Evolutionary conservation across 2,329 filamentous ascomycete genomes (phyloP).

Genomic region (Alternaria novae-zelandiae): DNA sequence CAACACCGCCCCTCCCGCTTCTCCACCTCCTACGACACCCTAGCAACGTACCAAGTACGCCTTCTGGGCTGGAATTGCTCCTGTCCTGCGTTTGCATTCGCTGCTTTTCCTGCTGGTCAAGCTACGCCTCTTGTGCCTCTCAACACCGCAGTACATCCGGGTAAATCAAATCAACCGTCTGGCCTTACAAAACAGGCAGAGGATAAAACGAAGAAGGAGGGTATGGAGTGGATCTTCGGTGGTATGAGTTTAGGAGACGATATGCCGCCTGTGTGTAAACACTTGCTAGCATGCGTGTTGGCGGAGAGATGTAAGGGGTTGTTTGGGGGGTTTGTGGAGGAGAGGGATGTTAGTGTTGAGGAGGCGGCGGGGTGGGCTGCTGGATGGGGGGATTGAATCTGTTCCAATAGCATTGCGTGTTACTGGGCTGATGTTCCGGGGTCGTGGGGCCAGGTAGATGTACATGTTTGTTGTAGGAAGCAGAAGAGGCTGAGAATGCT

Average conservation of each 20-base stretch:
- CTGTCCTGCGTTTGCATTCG: constrained; percentile 82
- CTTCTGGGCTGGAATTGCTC: constrained; percentile 84
- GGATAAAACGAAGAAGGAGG: not conserved
- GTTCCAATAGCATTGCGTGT: not conserved
- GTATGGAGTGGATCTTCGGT: constrained; percentile 32
- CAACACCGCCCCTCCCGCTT: constrained; percentile 49
- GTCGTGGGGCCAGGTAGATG: rapidly evolving
- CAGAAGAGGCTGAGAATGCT: not conserved
- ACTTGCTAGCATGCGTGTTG: constrained; percentile 83
- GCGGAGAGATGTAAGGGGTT: constrained; percentile 67
- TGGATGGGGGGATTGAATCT: constrained; percentile 41
- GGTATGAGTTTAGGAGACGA: constrained; percentile 53
- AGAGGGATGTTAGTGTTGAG: constrained; percentile 62
- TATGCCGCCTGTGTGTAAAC: constrained; percentile 77
- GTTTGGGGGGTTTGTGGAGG: constrained; percentile 64
- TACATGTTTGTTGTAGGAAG: not conserved
- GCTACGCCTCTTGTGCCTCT: constrained; percentile 14
- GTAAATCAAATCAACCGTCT: not conserved
- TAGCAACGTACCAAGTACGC: constrained; percentile 70
- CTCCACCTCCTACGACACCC: constrained; percentile 35
- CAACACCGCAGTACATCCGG: not conserved
- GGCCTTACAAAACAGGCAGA: too few species aligned
- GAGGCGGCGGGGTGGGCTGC: constrained; percentile 75
- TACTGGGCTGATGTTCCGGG: not conserved
- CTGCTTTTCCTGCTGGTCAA: constrained; percentile 62